A percentile compares a stretch with the other conserved stretches of the same genome.
phyloP scores from a whole-genome alignment of 257 asterid species.

The Penstemon davidsonii region DNA sequence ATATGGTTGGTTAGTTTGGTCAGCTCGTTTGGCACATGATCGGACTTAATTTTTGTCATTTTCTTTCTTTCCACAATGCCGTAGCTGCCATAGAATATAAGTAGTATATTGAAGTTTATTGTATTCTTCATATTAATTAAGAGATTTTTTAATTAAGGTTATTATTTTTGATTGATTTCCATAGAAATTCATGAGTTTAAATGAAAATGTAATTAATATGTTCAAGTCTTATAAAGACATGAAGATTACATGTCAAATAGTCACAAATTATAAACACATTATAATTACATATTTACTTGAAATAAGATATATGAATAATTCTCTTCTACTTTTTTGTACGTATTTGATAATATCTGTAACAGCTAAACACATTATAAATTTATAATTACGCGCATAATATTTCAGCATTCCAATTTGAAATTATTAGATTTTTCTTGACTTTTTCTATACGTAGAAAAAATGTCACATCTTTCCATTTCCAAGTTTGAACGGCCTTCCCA shows the following conservation, averaged over 20 bases:
- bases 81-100: neutral
- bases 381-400: neutral
- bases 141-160: no score
- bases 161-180: no score
- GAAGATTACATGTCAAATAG: no score
- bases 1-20: constrained; percentile 25
- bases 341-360: neutral
- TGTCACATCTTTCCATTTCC: constrained; percentile 30
- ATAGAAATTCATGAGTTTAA: no score
- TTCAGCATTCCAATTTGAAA: neutral
- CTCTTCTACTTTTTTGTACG: no score
- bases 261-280: no score
- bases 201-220: no score
- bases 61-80: neutral
- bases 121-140: neutral
- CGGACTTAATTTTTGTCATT: neutral
- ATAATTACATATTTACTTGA: no score
- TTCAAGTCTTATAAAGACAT: no score
- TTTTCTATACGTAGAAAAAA: neutral
- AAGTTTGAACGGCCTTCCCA: neutral
- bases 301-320: no score
- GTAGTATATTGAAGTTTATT: neutral
- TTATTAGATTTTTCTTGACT: constrained; percentile 2
- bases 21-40: constrained; percentile 36
- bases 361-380: neutral